Evolutionary conservation across 768 basidiomycete species (phyloP).

Genomic region (Kwoniella sp.): DNA sequence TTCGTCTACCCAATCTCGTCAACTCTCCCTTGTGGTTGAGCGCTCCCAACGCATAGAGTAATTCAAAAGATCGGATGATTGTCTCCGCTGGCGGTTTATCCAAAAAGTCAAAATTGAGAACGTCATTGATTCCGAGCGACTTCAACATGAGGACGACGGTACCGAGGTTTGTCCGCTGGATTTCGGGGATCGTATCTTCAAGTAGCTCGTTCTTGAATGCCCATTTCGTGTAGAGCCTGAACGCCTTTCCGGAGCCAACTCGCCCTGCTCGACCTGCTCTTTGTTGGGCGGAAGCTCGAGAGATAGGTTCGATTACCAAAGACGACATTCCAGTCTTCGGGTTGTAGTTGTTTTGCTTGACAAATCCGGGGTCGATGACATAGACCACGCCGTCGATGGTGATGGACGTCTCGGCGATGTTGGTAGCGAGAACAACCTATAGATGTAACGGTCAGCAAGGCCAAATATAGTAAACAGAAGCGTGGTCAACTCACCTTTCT

Average conservation of each 20-base stretch:
- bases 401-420: slow-evolving; percentile 99
- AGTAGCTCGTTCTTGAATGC: slow-evolving; percentile 94
- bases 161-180: slow-evolving; percentile 95
- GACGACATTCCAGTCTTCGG: slow-evolving; percentile 98
- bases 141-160: slow-evolving; percentile 94
- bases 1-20: slow-evolving; percentile 92
- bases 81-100: slow-evolving; percentile 98
- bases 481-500: slow-evolving; percentile 63
- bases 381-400: slow-evolving; percentile 99
- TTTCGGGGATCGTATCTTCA: slow-evolving; percentile 96
- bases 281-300: slow-evolving; percentile 95
- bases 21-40: slow-evolving; percentile 94
- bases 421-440: slow-evolving; percentile 89
- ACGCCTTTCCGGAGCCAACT: slow-evolving; percentile 96
- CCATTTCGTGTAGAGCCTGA: slow-evolving; percentile 99
- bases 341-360: slow-evolving; percentile 99
- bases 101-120: slow-evolving; percentile 97
- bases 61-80: slow-evolving; percentile 87
- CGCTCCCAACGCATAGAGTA: slow-evolving; percentile 92
- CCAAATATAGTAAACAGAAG: no score
- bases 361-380: slow-evolving; percentile 98
- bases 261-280: slow-evolving; percentile 95
- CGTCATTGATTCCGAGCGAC: slow-evolving; percentile 95
- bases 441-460: neutral
- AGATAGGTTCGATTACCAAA: slow-evolving; percentile 92